Conservation (phyloP, 1,284 basidiomycete species). For the Erythrobasidium hasegawianum region DNA sequence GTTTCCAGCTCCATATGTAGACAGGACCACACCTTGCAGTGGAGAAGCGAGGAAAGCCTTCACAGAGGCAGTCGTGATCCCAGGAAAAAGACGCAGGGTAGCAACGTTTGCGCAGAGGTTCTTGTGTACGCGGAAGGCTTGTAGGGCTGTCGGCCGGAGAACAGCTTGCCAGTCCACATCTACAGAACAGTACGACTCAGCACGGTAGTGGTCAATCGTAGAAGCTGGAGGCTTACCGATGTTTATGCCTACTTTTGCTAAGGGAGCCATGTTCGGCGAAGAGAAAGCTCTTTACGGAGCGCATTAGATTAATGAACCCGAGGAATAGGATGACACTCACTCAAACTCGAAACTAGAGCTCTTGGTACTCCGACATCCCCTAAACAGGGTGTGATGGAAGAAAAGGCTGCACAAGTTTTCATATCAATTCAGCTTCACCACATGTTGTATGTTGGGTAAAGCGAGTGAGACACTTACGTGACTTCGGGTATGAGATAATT, state of each 20-base stretch:
- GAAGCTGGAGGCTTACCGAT: conserved; percentile 56
- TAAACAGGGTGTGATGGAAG: conserved; percentile 80
- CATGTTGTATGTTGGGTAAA: not conserved
- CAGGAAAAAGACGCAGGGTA: conserved; percentile 77
- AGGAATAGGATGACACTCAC: conserved; percentile 6
- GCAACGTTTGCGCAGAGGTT: conserved; percentile 74
- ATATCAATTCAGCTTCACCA: not conserved
- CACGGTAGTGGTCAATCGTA: conserved; percentile 36
- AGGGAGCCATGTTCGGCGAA: conserved; percentile 76
- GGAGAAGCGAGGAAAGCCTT: conserved; percentile 68
- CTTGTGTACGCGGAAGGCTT: conserved; percentile 76
- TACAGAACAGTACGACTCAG: not conserved
- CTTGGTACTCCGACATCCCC: conserved; percentile 76
- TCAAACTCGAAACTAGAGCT: conserved; percentile 77
- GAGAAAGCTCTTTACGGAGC: conserved; percentile 60
- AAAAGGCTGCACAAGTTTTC: conserved; percentile 54
- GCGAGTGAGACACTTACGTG: conserved; percentile 17
- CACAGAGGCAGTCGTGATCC: conserved; percentile 68
- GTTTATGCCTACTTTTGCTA: conserved; percentile 87
- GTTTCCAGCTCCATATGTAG: conserved; percentile 80
- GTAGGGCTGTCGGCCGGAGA: conserved; percentile 68
- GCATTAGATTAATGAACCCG: not conserved
- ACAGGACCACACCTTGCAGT: conserved; percentile 67
- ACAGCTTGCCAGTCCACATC: conserved; percentile 79
- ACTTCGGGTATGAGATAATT: conserved; percentile 79